These are phyloP conservation scores for Colletotrichum eleusines DNA, from an alignment of 2,329 filamentous ascomycete species.

Conservation along the genomic window DNA sequence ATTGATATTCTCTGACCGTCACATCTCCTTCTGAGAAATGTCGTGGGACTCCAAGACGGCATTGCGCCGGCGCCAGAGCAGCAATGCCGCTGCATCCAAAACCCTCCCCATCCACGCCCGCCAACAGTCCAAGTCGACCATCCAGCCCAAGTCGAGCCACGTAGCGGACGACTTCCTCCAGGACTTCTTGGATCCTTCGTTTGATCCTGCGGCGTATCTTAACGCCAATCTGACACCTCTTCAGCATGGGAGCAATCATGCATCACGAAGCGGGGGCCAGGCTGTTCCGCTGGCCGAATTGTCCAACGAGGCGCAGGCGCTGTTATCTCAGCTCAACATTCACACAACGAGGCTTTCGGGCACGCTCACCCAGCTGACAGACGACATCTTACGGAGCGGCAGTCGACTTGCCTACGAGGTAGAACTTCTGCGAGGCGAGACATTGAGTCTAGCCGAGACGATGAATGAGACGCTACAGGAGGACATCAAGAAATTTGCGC, in stretches of 20 bases:
- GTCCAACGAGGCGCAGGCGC: constrained; percentile 82
- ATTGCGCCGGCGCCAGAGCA: constrained; percentile 61
- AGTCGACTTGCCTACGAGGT: constrained; percentile 94
- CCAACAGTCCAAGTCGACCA: constrained; percentile 52
- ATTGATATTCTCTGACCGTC: too few species aligned
- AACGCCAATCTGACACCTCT: constrained; percentile 83
- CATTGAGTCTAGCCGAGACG: constrained; percentile 81
- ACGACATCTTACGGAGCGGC: constrained; percentile 92
- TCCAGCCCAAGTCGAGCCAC: constrained; percentile 69
- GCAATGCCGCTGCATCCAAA: constrained; percentile 54
- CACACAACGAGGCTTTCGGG: constrained; percentile 87
- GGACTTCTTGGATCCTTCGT: constrained; percentile 80
- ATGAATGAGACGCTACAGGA: constrained; percentile 78
- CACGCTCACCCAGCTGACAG: constrained; percentile 88
- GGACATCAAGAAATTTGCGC: constrained; percentile 80
- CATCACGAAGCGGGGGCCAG: constrained; percentile 45
- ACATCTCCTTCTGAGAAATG: constrained; percentile 45
- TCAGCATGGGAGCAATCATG: constrained; percentile 54
- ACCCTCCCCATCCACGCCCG: constrained; percentile 57
- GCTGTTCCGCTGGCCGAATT: constrained; percentile 78
- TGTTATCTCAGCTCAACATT: constrained; percentile 89
- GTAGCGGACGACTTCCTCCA: constrained; percentile 78
- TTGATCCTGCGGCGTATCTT: constrained; percentile 88
- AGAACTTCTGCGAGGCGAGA: constrained; percentile 90
- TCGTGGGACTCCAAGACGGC: constrained; percentile 55